Evolutionary conservation across 2,329 filamentous ascomycete species (phyloP).

Genomic region (Ceratocystis huliohia): DNA sequence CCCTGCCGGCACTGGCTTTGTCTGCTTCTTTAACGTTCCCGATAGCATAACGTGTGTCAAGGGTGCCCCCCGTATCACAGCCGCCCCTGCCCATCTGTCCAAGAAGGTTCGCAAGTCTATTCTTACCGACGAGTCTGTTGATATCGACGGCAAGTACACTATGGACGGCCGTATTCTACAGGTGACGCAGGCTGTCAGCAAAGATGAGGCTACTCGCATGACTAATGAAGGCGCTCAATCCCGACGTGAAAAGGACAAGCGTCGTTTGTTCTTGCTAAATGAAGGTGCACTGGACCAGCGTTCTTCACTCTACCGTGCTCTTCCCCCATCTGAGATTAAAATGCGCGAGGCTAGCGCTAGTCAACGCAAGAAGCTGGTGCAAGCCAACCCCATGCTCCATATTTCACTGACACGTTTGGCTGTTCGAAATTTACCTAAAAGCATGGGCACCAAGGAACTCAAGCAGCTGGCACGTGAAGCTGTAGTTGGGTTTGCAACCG

Average conservation of each 20-base stretch:
- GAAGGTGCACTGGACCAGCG: constrained; percentile 74
- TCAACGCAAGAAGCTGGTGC: constrained; percentile 80
- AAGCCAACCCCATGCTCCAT: constrained; percentile 80
- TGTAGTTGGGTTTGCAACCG: constrained; percentile 85
- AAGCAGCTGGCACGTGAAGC: constrained; percentile 84
- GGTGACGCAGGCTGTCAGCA: constrained; percentile 72
- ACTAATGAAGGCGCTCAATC: constrained; percentile 53
- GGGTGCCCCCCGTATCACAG: constrained; percentile 51
- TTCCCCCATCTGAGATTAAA: constrained; percentile 67
- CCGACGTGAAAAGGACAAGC: constrained; percentile 70
- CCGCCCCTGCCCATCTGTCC: constrained; percentile 23
- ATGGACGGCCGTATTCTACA: constrained; percentile 80
- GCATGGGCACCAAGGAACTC: constrained; percentile 71
- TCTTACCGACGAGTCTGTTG: constrained; percentile 71
- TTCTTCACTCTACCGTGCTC: constrained; percentile 61
- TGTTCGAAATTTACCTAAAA: constrained; percentile 77
- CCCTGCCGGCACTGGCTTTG: constrained; percentile 85
- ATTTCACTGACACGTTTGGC: constrained; percentile 82
- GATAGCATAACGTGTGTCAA: constrained; percentile 68
- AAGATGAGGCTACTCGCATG: constrained; percentile 63
- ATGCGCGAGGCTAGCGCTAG: constrained; percentile 78
- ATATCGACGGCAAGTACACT: constrained; percentile 75
- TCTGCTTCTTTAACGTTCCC: constrained; percentile 70
- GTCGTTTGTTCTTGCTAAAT: constrained; percentile 71
- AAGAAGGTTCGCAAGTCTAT: constrained; percentile 61